phyloP scores from a whole-genome alignment of 2,329 filamentous ascomycete species.

The Epichloe festucae region DNA sequence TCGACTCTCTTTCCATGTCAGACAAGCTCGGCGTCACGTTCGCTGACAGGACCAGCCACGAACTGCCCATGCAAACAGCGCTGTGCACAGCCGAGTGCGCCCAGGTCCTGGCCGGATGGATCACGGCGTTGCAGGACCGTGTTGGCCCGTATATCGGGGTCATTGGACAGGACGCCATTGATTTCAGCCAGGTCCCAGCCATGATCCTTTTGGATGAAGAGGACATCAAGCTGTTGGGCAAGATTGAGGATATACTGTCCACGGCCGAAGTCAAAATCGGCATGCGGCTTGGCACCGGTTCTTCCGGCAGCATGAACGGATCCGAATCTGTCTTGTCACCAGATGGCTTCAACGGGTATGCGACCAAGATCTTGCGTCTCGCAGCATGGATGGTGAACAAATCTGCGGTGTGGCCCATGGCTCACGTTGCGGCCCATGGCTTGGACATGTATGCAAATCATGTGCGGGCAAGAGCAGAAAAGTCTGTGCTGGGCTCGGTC shows the following conservation, averaged over 20 bases:
- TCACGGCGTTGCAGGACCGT: constrained; percentile 82
- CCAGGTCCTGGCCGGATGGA: constrained; percentile 89
- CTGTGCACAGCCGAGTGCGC: constrained; percentile 91
- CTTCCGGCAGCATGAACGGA: constrained; percentile 33
- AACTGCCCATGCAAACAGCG: constrained; percentile 79
- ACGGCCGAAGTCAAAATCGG: constrained; percentile 72
- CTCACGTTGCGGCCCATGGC: constrained; percentile 41
- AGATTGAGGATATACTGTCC: constrained; percentile 66
- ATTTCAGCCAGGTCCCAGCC: constrained; percentile 66
- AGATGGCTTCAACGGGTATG: constrained; percentile 59
- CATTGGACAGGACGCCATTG: constrained; percentile 69
- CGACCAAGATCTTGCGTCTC: constrained; percentile 69
- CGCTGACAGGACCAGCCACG: constrained; percentile 68
- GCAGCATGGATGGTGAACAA: constrained; percentile 81
- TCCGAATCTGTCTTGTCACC: constrained; percentile 40
- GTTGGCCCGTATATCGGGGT: constrained; percentile 84
- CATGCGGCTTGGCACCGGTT: constrained; percentile 9
- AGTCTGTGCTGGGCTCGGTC: constrained; percentile 27
- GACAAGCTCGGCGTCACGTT: constrained; percentile 78
- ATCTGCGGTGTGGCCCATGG: constrained; percentile 77
- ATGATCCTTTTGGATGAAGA: constrained; percentile 89
- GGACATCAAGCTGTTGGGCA: constrained; percentile 71
- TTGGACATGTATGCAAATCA: constrained; percentile 41
- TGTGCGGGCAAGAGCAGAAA: constrained; percentile 39
- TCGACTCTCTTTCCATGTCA: constrained; percentile 79